Base-by-base conservation (phyloP, 1,139 yeast species). In the Protomyces arabidopsidicola region DNA sequence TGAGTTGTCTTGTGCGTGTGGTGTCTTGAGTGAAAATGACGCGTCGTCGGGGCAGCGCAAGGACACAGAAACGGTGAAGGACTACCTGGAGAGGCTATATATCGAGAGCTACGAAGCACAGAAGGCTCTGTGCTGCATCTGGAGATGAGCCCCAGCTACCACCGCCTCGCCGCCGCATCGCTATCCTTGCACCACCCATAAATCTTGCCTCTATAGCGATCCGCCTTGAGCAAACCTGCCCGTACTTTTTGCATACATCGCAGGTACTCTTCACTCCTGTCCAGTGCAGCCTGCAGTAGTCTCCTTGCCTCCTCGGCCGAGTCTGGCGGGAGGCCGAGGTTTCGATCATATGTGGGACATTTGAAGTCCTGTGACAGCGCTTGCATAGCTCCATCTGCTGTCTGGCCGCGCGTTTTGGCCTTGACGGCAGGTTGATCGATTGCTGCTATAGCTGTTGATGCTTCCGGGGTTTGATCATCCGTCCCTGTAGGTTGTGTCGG, bases 251-350 rank as follows among this genome's bases (percentile, higher is more conserved):
- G 60, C 60, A 63, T 51, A 51, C 65, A 63, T 36, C 58, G 59
- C 31, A 63, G 20, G 48, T 58, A 63, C 58, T 63, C 65, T 42
- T 58, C 63, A 36, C 65, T 63, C 50, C 65, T 51, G 39, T 63
- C 65, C 12, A 63, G 48, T 5, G 65, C 65, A 31, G 65, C 63
- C 34, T 63, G 65, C 8, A 63, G 48, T 18, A 63, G 20, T 38
- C 60, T 54, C 14, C 65, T 54, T 38, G 63, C 59, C 42, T 63
- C 65, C 18, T 53, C 60, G 3, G 60, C 60, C 20, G 55, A 64
- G 18, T 53, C 57, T n/a, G 52, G 45, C 4, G 63, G 48, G 31
- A 63, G 50, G 56, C 63, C 65, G 45, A 63, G 55, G 27, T 63
- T 52, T 3, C 63, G 56, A 34, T 53, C 56, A 31, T 54, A 55